Conservation (phyloP, 2,329 filamentous ascomycete genomes). For the Leptodontidium sp. region DNA sequence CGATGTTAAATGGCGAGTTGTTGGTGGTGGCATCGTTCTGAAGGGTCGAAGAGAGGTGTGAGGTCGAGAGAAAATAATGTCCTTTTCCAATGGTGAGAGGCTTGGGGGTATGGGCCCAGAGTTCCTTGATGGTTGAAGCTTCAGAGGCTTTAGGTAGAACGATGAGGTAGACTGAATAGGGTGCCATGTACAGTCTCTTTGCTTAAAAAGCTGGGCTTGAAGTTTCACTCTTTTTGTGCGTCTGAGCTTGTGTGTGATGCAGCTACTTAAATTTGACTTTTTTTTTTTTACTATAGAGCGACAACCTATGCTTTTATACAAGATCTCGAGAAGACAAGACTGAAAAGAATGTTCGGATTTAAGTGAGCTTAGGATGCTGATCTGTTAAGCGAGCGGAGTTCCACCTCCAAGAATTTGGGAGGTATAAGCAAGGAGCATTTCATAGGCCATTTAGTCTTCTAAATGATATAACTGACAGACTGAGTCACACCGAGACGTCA, state of each 20-base stretch:
- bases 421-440: too few species aligned
- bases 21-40: neutral
- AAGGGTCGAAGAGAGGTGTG: neutral
- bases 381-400: conserved; percentile 4
- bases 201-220: too few species aligned
- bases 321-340: neutral
- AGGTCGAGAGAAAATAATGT: neutral
- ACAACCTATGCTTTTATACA: too few species aligned
- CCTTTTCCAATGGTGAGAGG: neutral
- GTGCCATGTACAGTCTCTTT: neutral
- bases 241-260: too few species aligned
- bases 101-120: neutral
- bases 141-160: neutral
- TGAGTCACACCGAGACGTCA: conserved; percentile 4
- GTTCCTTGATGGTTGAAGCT: neutral
- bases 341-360: neutral
- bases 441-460: neutral
- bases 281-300: too few species aligned
- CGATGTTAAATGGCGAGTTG: neutral
- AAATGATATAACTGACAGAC: neutral
- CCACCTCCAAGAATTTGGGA: neutral
- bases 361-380: neutral
- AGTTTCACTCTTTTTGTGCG: too few species aligned
- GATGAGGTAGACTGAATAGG: neutral
- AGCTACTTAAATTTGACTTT: too few species aligned